Percentiles rank a stretch among this genome's conserved stretches.
Conservation (phyloP, 2,329 filamentous ascomycete genomes). For the Rhytidhysteron rufulum region DNA sequence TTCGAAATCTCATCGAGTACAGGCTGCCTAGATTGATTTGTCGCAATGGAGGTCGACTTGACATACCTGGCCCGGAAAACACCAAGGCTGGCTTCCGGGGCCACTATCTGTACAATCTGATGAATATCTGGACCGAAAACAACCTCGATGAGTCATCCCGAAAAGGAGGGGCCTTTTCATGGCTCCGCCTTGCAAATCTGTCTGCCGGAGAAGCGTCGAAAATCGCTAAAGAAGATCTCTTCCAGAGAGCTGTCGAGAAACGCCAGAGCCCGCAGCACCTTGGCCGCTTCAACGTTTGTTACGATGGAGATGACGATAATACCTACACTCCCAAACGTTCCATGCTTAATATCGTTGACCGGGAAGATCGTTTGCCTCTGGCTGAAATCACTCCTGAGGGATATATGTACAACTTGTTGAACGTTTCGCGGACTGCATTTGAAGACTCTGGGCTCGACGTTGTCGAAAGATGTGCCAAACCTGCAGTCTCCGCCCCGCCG, state of each 20-base stretch:
- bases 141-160: slow-evolving; percentile 65
- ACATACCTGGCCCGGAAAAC: slow-evolving; percentile 71
- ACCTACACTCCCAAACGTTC: slow-evolving; percentile 70
- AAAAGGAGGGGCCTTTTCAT: slow-evolving; percentile 71
- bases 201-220: slow-evolving; percentile 70
- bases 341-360: slow-evolving; percentile 74
- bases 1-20: slow-evolving; percentile 81
- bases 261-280: slow-evolving; percentile 53
- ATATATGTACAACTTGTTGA: slow-evolving; percentile 71
- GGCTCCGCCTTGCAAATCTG: slow-evolving; percentile 79
- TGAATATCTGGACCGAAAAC: slow-evolving; percentile 87
- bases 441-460: slow-evolving; percentile 67
- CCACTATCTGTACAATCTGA: slow-evolving; percentile 71
- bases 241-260: slow-evolving; percentile 67
- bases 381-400: slow-evolving; percentile 70
- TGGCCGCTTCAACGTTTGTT: slow-evolving; percentile 63
- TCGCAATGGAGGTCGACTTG: slow-evolving; percentile 71
- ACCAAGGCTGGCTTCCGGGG: slow-evolving; percentile 71
- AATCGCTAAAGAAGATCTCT: slow-evolving; percentile 65
- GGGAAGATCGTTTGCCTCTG: slow-evolving; percentile 63
- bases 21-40: slow-evolving; percentile 77
- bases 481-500: slow-evolving; percentile 79
- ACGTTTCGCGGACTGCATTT: slow-evolving; percentile 66
- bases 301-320: slow-evolving; percentile 60
- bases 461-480: slow-evolving; percentile 76